These are phyloP conservation scores for Fusarium fracticaudum DNA, from an alignment of 2,329 filamentous ascomycete species.

Conservation along the genomic window DNA sequence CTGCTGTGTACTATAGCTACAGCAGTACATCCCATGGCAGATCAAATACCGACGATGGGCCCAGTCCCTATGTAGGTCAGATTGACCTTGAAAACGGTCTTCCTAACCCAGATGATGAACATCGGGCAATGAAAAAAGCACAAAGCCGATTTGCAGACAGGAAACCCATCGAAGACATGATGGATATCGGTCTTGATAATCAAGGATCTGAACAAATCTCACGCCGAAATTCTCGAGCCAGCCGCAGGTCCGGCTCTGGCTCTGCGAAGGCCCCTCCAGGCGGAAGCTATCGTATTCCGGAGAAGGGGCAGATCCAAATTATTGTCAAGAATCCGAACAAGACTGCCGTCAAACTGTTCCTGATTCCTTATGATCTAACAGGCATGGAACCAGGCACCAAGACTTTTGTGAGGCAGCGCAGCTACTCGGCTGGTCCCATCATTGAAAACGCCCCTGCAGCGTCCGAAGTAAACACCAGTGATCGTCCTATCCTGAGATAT, in stretches of 20 bases:
- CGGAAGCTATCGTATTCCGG: slow-evolving; percentile 92
- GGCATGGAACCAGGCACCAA: slow-evolving; percentile 96
- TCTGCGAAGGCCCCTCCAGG: slow-evolving; percentile 73
- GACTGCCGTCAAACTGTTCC: slow-evolving; percentile 94
- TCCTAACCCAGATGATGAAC: slow-evolving; percentile 59
- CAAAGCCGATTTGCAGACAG: slow-evolving; percentile 56
- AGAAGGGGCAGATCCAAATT: slow-evolving; percentile 93
- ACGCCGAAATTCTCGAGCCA: slow-evolving; percentile 52
- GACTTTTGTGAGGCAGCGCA: slow-evolving; percentile 94
- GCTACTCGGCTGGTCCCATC: slow-evolving; percentile 87
- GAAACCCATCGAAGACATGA: slow-evolving; percentile 41
- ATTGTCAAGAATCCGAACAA: slow-evolving; percentile 99
- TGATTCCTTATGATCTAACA: slow-evolving; percentile 89
- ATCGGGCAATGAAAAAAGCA: slow-evolving; percentile 59
- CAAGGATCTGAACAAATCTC: slow-evolving; percentile 21
- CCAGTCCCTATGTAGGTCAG: slow-evolving; percentile 94
- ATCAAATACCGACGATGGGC: slow-evolving; percentile 79
- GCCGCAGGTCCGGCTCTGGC: slow-evolving; percentile 65
- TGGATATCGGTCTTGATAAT: slow-evolving; percentile 32
- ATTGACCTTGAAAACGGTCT: slow-evolving; percentile 90
- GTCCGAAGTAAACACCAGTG: slow-evolving; percentile 41
- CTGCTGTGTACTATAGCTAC: slow-evolving; percentile 97
- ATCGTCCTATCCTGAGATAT: slow-evolving; percentile 84
- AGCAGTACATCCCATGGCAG: slow-evolving; percentile 71
- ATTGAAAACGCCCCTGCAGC: slow-evolving; percentile 70